Evolutionary conservation across 106 monocot genomes (phyloP).

Genomic region (Posidonia australis): DNA sequence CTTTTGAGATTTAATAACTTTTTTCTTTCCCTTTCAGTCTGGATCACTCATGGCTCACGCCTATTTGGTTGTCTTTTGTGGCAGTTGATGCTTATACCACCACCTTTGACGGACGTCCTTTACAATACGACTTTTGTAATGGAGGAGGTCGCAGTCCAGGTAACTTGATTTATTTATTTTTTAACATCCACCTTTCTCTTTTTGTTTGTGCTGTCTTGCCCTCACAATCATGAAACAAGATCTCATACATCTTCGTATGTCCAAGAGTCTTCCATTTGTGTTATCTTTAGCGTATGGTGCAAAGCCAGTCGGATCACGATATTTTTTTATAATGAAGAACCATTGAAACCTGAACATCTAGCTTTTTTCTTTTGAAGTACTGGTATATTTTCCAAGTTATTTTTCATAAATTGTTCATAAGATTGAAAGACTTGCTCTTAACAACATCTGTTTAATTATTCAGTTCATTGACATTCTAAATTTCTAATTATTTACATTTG

Average conservation of each 20-base stretch:
- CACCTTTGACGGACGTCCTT: neutral
- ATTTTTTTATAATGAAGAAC: too few relatives aligned
- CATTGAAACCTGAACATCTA: too few relatives aligned
- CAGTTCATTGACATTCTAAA: neutral
- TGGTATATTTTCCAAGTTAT: neutral
- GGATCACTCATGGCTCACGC: neutral
- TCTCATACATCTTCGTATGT: neutral
- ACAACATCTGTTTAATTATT: too few relatives aligned
- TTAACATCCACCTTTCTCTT: neutral
- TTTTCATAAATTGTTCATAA: too few relatives aligned
- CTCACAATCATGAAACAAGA: neutral
- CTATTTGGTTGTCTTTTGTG: neutral
- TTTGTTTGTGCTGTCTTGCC: neutral
- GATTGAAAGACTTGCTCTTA: too few relatives aligned
- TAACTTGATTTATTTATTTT: too few relatives aligned
- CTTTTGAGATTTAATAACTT: neutral
- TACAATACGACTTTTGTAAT: constrained; percentile 7
- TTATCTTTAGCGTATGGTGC: too few relatives aligned
- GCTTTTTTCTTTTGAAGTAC: too few relatives aligned
- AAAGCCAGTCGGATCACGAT: too few relatives aligned
- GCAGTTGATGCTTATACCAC: constrained; percentile 3
- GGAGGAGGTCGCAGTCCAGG: constrained; percentile 26
- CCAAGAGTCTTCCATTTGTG: neutral
- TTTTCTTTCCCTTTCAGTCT: too few relatives aligned
- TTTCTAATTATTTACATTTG: neutral